Conservation (phyloP, 164 flowering plant species). For the Aristolochia contorta region DNA sequence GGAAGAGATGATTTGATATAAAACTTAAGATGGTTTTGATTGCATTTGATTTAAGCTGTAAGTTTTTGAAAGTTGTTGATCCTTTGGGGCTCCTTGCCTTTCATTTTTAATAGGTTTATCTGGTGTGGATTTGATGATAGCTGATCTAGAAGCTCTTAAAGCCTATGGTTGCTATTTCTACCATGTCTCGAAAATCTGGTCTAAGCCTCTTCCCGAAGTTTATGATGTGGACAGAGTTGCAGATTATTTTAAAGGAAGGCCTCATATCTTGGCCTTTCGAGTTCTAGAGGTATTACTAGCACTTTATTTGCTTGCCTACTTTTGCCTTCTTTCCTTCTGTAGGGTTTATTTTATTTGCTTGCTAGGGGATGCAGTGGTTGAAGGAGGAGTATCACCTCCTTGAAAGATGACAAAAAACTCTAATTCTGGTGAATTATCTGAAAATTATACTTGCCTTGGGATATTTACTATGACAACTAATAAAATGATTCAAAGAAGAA, state of each 20-base stretch:
- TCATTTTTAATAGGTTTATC: slow-evolving; percentile 47
- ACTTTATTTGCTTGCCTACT: not conserved
- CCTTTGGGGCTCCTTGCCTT: not conserved
- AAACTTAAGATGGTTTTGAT: too few relatives aligned
- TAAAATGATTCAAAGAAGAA: too few relatives aligned
- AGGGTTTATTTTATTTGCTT: too few relatives aligned
- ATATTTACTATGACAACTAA: too few relatives aligned
- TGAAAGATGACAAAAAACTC: too few relatives aligned
- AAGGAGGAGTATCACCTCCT: too few relatives aligned
- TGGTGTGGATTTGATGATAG: slow-evolving; percentile 72
- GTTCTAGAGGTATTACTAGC: slow-evolving; percentile 65
- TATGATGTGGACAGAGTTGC: slow-evolving; percentile 68
- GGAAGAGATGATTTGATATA: not conserved
- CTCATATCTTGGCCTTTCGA: slow-evolving; percentile 77
- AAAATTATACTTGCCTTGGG: too few relatives aligned
- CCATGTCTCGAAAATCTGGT: slow-evolving; percentile 50
- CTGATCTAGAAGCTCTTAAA: slow-evolving; percentile 82
- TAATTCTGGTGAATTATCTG: too few relatives aligned
- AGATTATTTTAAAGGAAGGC: slow-evolving; percentile 73
- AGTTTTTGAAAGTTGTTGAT: not conserved
- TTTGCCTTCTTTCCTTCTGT: too few relatives aligned
- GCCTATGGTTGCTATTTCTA: slow-evolving; percentile 53
- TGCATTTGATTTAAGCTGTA: too few relatives aligned
- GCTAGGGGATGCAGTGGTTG: too few relatives aligned
- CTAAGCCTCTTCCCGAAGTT: slow-evolving; percentile 87